Evolutionary conservation across 176 grass and related monocot genomes (phyloP).

Genomic region (Alopecurus myosuroides): DNA sequence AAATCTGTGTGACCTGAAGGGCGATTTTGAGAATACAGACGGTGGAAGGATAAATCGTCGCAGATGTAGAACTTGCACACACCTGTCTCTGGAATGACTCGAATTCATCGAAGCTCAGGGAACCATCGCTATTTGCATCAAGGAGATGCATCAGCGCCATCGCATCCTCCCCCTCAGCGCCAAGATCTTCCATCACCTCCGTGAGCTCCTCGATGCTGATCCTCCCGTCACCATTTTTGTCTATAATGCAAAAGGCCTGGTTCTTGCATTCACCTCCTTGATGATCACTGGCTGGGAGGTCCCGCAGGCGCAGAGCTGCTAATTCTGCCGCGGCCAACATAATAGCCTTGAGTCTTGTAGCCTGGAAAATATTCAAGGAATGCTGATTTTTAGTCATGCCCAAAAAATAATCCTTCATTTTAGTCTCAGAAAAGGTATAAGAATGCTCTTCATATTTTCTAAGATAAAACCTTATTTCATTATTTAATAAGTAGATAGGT

Average conservation of each 20-base stretch:
- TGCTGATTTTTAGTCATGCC: constrained; percentile 10
- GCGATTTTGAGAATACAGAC: neutral
- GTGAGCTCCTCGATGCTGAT: constrained; percentile 95
- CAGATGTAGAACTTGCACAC: neutral
- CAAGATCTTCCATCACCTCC: constrained; percentile 90
- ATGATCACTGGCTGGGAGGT: constrained; percentile 43
- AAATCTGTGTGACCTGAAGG: neutral
- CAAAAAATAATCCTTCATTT: neutral
- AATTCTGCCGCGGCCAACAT: constrained; percentile 87
- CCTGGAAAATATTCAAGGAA: constrained; percentile 36
- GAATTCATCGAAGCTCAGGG: constrained; percentile 90
- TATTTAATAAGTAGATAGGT: neutral
- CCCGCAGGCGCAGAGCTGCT: constrained; percentile 75
- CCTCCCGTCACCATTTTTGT: constrained; percentile 82
- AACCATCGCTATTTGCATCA: constrained; percentile 83
- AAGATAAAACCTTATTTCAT: neutral
- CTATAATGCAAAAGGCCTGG: constrained; percentile 57
- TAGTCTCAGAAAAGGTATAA: neutral
- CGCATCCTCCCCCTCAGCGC: constrained; percentile 71
- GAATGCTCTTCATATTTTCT: neutral
- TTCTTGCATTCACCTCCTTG: constrained; percentile 42
- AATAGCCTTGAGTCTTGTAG: constrained; percentile 58
- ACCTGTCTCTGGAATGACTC: constrained; percentile 91
- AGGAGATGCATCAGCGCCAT: constrained; percentile 81
- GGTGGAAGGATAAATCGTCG: neutral